Evolutionary conservation across 257 asterid genomes (phyloP), one percentile per base, ranked within the genome.

Genomic region (Nicotiana sylvestris): DNA sequence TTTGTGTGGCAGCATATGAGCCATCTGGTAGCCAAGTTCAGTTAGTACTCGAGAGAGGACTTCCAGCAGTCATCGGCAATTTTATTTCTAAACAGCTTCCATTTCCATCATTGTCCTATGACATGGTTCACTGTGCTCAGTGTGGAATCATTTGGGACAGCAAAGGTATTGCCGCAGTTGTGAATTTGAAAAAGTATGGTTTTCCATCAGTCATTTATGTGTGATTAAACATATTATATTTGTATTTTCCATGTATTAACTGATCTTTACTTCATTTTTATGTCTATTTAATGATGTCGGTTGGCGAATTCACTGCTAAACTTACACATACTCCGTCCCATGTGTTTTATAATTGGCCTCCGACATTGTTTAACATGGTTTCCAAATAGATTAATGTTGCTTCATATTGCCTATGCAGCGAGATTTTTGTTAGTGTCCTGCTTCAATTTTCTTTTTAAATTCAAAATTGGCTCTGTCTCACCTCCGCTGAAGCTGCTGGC

Each of bases 11-110:
- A 83, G 91, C 97, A 66, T 96, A 94, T 85, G 99, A 96, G 87
- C 87, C 90, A 79, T 93, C 97, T 16, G 99, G 98, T 83, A 96
- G 98, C 92, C 99, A 96, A 90, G 98, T 94, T 83, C 99, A 96
- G 88, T 87, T 96, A 60, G 93, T 94, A 81, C 98, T 96, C 21
- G 99, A 96, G 92, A 93, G 99, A 90, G 99, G 99, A 83, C 98
- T 96, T 87, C 99, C 99, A 0, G 98, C 99, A 72, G 78, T 96
- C 69, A 92, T 94, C 81, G 98, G 97, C 86, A 88, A 88, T 85
- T 94, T 96, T 81, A 85, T 90, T 83, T 88, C 98, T 65, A 92
- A 85, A 87, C 98, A 96, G 87, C 92, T 96, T 58, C 98, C 99
- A 78, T 87, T 92, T 88, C 98, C 98, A 55, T 91, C 99, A 83